Base-by-base conservation (phyloP, 768 basidiomycete genomes). In the Amanita rubescens region DNA sequence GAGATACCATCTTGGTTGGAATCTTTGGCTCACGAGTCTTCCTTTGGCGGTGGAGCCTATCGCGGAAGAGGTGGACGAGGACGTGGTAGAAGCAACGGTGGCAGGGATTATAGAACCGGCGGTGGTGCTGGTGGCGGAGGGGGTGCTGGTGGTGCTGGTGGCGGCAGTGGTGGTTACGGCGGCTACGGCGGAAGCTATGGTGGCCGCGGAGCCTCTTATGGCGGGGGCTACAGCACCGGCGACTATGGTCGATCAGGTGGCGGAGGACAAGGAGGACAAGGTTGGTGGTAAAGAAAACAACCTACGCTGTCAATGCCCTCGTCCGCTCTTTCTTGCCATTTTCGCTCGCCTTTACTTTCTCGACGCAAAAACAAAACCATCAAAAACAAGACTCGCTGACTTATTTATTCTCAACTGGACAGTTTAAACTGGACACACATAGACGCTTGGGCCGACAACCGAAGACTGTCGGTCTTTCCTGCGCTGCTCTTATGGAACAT, bases 1-100 rank as follows among this genome's bases (percentile, higher is more conserved):
- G 93, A 95, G 47, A 88, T 94, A 54, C 96, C 96, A 1, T 50
- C 65, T 2, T 99, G 94, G 94, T 76, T 99, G 50, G 90, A 94
- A 65, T 82, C 85, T 10, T 84, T 97, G 55, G 82, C 85, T 4
- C 80, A 85, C 52, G 94, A 97, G 70, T 75, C 80, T 27, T 78
- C 87, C 50, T 91, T 89, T 65, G 85, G 85, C 37, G 71, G 75
- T 69, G 69, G 62, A 63, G 80, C 67, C 35, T 75, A 78, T 35
- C 71, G 78, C 30, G 76, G 84, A 25, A 74, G 81, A 34, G 73
- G 80, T 25, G 74, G 80, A 1, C 71, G 85, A 3, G 44, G 89
- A 53, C 68, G 79, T 33, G 69, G 79, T 49, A 77, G 80, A 20
- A 70, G 73, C n/a, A 59, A 58, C 45, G 72, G 73, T 17, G 75